phyloP scores from a whole-genome alignment of 805 yeast species.

The Candida taoyuanica region DNA sequence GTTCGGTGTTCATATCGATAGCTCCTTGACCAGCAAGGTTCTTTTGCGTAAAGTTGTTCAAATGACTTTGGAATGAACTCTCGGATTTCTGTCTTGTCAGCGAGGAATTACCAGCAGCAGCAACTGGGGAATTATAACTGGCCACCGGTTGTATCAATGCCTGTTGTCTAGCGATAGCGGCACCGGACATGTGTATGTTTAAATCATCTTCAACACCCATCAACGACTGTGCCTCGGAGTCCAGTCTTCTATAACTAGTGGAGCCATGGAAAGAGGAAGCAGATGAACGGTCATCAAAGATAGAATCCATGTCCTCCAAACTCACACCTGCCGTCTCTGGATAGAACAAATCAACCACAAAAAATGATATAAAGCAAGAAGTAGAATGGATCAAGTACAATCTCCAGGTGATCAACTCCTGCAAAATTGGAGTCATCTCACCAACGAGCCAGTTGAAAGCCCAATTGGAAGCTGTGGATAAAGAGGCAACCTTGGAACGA shows the following conservation, averaged over 20 bases:
- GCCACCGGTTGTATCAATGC: conserved; percentile 22
- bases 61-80: conserved; percentile 20
- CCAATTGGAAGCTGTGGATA: conserved; percentile 93
- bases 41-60: conserved; percentile 16
- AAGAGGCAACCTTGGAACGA: conserved; percentile 85
- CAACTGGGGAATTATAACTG: conserved; percentile 20
- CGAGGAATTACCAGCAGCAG: conserved; percentile 5
- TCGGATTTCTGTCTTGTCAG: conserved; percentile 23
- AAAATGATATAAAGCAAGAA: conserved; percentile 68
- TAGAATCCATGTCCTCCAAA: conserved; percentile 87
- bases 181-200: conserved; percentile 30
- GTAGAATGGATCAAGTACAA: conserved; percentile 78
- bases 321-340: conserved; percentile 91
- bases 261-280: conserved; percentile 30
- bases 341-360: conserved; percentile 65
- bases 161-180: conserved; percentile 41
- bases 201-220: conserved; percentile 2
- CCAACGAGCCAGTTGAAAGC: conserved; percentile 89
- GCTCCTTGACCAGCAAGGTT: conserved; percentile 8
- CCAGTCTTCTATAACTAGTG: conserved; percentile 17
- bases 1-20: conserved; percentile 28
- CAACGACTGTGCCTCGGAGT: conserved; percentile 15
- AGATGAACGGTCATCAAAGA: conserved; percentile 67
- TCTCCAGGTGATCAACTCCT: conserved; percentile 73
- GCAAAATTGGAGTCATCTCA: conserved; percentile 81